phyloP scores from a whole-genome alignment of 1,139 yeast species.

The Debaryomycetaceae sp. region DNA sequence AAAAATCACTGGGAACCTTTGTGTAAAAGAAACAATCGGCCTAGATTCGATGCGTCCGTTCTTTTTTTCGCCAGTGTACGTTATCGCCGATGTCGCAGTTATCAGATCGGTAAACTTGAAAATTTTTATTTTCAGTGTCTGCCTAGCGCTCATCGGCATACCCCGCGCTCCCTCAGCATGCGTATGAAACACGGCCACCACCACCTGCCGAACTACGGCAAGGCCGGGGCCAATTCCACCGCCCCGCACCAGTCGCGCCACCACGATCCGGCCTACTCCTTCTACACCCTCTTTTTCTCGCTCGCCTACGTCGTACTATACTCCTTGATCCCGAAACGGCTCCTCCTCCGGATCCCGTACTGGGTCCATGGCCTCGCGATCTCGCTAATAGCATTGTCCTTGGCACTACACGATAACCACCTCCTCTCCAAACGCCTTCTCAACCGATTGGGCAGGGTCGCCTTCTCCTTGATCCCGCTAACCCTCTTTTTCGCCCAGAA shows the following conservation, averaged over 20 bases:
- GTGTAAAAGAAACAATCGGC: too few relatives aligned
- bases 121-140: too few relatives aligned
- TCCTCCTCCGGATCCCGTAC: not conserved
- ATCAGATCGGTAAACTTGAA: too few relatives aligned
- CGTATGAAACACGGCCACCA: not conserved
- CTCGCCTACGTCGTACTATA: not conserved
- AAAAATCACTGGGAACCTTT: too few relatives aligned
- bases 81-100: too few relatives aligned
- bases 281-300: not conserved
- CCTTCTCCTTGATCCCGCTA: conserved; percentile 58
- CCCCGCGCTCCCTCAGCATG: too few relatives aligned
- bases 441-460: conserved; percentile 46
- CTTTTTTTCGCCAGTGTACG: too few relatives aligned
- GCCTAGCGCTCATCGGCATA: too few relatives aligned
- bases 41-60: too few relatives aligned
- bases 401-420: not conserved
- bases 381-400: not conserved
- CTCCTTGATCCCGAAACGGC: not conserved
- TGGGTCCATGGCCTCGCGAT: not conserved
- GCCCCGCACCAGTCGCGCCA: not conserved
- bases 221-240: not conserved
- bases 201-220: not conserved
- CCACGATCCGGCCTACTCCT: not conserved
- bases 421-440: conserved; percentile 5
- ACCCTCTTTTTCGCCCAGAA: conserved; percentile 32